Evolutionary conservation across 2,329 filamentous ascomycete species (phyloP), one percentile per base, ranked within the genome.

Genomic region (Thelonectria discophora): DNA sequence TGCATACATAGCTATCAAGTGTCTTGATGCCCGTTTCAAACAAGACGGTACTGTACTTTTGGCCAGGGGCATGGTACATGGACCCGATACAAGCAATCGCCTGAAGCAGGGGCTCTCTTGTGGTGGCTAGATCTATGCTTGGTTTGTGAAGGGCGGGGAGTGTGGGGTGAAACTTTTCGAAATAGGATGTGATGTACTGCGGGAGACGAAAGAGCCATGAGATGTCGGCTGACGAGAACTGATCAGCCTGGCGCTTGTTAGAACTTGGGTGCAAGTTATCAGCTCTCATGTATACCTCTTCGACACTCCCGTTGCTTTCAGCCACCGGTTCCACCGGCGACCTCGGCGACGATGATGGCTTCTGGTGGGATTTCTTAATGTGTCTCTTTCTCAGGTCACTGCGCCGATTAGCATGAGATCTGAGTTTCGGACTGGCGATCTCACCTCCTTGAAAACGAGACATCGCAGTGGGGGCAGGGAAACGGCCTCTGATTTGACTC

Each of bases 391-490:
- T 59, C 27, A 62, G 30, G 24, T 62, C 60, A 12, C 60, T 61
- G 12, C 6, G 21, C 4, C 5, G 8, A 39, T 55, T 2, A 58
- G 45, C 27, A 54, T 11, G 5, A 20, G 37, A 27, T 1, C 8
- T 1, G 12, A 15, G 6, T 4, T 10, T 24, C 21, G 21, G 21
- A 24, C 11, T 42, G 3, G 18, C 1, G 10, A n/a, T 1, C 43
- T 55, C n/a, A 62, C 60, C 60, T 62, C 32, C 60, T 54, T 3
- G 60, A 62, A 40, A 62, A 62, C n/a, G 60, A 58, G 13, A 59
- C 60, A 20, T 62, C 60, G 24, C 60, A 62, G 37, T 62, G 56
- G 13, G 60, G 60, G 20, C 60, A 62, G 12, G 60, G 60, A 21
- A 62, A 62, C 1, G 60, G 60, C 12, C 60, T 49, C 17, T 58